Conservation (phyloP, 129 eudicot species). For the Logfia minima region DNA sequence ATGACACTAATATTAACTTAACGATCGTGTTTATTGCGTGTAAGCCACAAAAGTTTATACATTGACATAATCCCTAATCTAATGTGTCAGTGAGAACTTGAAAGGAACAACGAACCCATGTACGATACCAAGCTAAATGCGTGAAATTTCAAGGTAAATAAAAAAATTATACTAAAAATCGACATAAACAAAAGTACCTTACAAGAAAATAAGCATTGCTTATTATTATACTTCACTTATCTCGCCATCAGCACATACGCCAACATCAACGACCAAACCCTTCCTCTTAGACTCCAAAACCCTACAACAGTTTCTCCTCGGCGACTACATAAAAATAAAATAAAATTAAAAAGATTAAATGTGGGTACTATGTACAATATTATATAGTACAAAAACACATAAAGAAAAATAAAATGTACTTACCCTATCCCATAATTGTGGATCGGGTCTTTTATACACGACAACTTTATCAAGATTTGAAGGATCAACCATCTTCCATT, state of each 20-base stretch:
- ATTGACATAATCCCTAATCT: conserved; percentile 36
- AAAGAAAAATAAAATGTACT: conserved; percentile 15
- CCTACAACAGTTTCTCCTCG: conserved; percentile 87
- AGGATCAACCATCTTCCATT: conserved; percentile 80
- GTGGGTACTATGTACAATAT: neutral
- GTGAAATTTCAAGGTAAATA: conserved; percentile 25
- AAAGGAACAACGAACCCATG: conserved; percentile 27
- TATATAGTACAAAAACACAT: neutral
- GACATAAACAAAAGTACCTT: conserved; percentile 30
- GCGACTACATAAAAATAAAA: conserved; percentile 51
- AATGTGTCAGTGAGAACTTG: conserved; percentile 34
- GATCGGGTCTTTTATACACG: conserved; percentile 76
- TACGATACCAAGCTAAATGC: conserved; percentile 25
- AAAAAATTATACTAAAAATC: conserved; percentile 35
- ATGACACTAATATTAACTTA: conserved; percentile 17
- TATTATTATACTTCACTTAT: conserved; percentile 47
- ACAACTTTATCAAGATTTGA: conserved; percentile 58
- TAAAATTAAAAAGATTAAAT: neutral
- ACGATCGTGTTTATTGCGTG: conserved; percentile 29
- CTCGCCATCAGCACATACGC: conserved; percentile 66
- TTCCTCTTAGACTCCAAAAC: conserved; percentile 50
- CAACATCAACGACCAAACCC: conserved; percentile 68
- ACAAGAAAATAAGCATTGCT: conserved; percentile 36
- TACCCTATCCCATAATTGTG: conserved; percentile 88
- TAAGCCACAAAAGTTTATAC: conserved; percentile 36